These are phyloP conservation scores for Trichothecium sympodiale DNA, from an alignment of 2,329 filamentous ascomycete genomes.

Conservation along the genomic window DNA sequence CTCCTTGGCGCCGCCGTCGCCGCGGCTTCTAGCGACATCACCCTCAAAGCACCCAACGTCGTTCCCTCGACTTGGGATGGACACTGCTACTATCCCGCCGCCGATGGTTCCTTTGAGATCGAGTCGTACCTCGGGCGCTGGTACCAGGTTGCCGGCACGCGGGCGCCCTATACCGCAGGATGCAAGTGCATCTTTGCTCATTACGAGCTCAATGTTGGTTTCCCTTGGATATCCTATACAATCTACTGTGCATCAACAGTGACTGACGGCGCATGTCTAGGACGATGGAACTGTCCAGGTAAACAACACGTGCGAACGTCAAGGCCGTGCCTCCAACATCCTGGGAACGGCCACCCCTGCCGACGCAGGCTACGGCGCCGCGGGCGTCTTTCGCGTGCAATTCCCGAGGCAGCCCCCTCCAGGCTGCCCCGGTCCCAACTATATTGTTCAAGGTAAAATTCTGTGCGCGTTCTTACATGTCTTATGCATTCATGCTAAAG, in stretches of 20 bases:
- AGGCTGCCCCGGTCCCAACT: conserved; percentile 19
- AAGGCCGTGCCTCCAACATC: conserved; percentile 15
- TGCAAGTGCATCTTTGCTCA: conserved; percentile 21
- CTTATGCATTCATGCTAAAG: neutral
- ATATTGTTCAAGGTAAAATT: conserved; percentile 17
- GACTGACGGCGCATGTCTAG: too few species aligned
- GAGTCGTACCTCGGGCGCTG: conserved; percentile 19
- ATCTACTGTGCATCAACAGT: too few species aligned
- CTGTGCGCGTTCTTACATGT: neutral
- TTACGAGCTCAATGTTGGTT: conserved; percentile 18
- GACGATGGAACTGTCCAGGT: conserved; percentile 19
- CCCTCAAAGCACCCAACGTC: conserved; percentile 8
- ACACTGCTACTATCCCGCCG: conserved; percentile 17
- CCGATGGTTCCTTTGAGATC: conserved; percentile 16
- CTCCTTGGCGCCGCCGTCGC: conserved; percentile 6
- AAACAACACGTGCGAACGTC: conserved; percentile 20
- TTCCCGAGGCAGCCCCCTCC: conserved; percentile 17
- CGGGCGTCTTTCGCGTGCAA: conserved; percentile 18
- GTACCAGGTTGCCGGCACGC: conserved; percentile 21
- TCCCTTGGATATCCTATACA: too few species aligned
- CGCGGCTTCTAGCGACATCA: conserved; percentile 5
- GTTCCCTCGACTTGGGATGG: conserved; percentile 19
- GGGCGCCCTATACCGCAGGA: conserved; percentile 16
- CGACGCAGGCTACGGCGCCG: conserved; percentile 15
- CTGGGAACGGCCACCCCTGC: conserved; percentile 17